These are phyloP conservation scores for Aspergillus alliaceus DNA, from an alignment of 2,329 filamentous ascomycete species.

Conservation along the genomic window DNA sequence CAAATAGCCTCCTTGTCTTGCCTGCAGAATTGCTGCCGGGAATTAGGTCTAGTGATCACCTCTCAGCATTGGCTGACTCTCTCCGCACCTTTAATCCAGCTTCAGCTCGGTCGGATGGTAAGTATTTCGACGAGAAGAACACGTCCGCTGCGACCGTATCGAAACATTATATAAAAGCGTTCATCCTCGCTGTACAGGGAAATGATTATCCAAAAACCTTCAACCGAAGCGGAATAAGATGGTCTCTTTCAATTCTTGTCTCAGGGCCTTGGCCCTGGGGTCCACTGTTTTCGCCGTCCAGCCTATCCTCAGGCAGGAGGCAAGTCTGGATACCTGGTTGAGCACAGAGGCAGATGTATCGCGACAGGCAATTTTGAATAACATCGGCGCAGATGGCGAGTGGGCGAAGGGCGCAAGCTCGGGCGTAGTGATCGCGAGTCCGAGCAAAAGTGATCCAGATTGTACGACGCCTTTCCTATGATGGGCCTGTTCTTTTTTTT, in stretches of 20 bases:
- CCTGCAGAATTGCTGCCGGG: neutral
- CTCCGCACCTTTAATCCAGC: neutral
- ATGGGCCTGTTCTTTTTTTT: no score
- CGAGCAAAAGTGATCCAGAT: conserved; percentile 54
- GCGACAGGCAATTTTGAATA: conserved; percentile 45
- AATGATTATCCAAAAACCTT: neutral
- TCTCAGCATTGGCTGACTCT: neutral
- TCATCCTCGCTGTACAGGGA: neutral
- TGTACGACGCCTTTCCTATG: conserved; percentile 47
- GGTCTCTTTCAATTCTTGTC: neutral
- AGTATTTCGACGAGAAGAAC: neutral
- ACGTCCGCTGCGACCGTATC: neutral
- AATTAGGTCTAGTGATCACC: neutral
- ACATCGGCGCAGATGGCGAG: conserved; percentile 55
- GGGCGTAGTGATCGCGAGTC: conserved; percentile 58
- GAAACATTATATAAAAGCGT: neutral
- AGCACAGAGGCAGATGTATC: neutral
- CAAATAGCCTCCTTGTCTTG: neutral
- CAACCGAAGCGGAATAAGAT: neutral
- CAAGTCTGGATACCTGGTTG: neutral
- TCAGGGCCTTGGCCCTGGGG: neutral
- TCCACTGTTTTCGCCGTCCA: neutral
- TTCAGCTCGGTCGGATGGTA: neutral
- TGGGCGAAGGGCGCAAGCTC: conserved; percentile 50
- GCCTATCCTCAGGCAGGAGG: neutral